These are phyloP conservation scores for Acidomyces sp. DNA, from an alignment of 495 filamentous ascomycete genomes.

Conservation along the genomic window DNA sequence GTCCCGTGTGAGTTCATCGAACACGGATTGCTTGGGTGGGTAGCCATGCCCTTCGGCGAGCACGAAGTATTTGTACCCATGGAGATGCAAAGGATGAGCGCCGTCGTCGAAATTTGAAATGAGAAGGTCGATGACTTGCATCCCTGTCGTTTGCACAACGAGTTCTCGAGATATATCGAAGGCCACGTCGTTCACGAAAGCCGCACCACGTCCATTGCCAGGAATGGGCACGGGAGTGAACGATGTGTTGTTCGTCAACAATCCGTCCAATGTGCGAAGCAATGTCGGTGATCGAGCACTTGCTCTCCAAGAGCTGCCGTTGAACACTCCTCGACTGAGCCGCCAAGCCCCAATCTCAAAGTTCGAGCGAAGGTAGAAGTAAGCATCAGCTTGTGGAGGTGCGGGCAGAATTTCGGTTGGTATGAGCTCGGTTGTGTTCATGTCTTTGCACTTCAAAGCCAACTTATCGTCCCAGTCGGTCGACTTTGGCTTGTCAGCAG, in stretches of 20 bases:
- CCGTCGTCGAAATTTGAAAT: slow-evolving; percentile 29
- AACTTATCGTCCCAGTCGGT: slow-evolving; percentile 29
- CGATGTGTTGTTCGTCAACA: slow-evolving; percentile 23
- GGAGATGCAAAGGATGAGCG: slow-evolving; percentile 26
- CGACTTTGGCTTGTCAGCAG: slow-evolving; percentile 12
- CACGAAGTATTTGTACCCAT: slow-evolving; percentile 46
- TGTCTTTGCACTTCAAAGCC: slow-evolving; percentile 35
- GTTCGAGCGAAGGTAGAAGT: slow-evolving; percentile 38
- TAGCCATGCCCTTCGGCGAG: slow-evolving; percentile 42
- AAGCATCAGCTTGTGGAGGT: slow-evolving; percentile 33
- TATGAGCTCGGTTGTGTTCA: slow-evolving; percentile 29
- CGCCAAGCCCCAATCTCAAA: slow-evolving; percentile 44
- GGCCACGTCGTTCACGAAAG: slow-evolving; percentile 21
- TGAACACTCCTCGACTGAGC: slow-evolving; percentile 41
- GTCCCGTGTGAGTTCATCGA: slow-evolving; percentile 5
- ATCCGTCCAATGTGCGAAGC: slow-evolving; percentile 35
- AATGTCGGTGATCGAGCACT: slow-evolving; percentile 31
- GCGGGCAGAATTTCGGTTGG: slow-evolving; percentile 31
- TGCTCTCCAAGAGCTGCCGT: slow-evolving; percentile 41
- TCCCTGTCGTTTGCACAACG: slow-evolving; percentile 22
- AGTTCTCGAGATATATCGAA: slow-evolving; percentile 20
- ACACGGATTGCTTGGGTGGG: slow-evolving; percentile 24
- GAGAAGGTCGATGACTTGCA: slow-evolving; percentile 23
- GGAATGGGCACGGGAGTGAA: slow-evolving; percentile 6
- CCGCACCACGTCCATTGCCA: slow-evolving; percentile 1